phyloP scores from a whole-genome alignment of 305 asterid genomes.

The Fraxinus angustifolia region DNA sequence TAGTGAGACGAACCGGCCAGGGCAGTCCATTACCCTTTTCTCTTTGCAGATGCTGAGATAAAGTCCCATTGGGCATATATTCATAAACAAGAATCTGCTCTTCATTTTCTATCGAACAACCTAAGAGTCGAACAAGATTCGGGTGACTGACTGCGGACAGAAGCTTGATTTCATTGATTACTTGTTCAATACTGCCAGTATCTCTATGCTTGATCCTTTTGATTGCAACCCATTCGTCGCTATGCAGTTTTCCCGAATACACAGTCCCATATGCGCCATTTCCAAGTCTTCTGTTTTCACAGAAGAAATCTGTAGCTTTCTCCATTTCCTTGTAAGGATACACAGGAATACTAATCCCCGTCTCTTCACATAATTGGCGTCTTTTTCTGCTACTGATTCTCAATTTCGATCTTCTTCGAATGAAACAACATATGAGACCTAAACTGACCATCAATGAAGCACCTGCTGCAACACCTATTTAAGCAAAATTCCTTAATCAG shows the following conservation, averaged over 20 bases:
- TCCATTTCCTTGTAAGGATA: constrained; percentile 59
- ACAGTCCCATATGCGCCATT: constrained; percentile 74
- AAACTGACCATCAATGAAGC: constrained; percentile 48
- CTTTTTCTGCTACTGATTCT: constrained; percentile 31
- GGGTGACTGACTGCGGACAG: constrained; percentile 54
- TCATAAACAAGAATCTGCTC: constrained; percentile 46
- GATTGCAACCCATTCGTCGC: constrained; percentile 63
- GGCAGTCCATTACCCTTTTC: constrained; percentile 42
- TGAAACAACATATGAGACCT: constrained; percentile 44
- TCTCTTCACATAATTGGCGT: constrained; percentile 38
- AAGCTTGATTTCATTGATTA: constrained; percentile 56
- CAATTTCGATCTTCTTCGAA: constrained; percentile 35
- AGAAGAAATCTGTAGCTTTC: constrained; percentile 59
- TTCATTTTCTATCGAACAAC: constrained; percentile 54
- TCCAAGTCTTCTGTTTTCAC: constrained; percentile 55
- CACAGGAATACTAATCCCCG: constrained; percentile 53
- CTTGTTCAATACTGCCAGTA: constrained; percentile 43
- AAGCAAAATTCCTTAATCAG: not conserved
- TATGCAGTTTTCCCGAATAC: constrained; percentile 51
- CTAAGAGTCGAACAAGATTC: constrained; percentile 51
- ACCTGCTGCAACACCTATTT: constrained; percentile 54
- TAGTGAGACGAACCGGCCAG: constrained; percentile 45
- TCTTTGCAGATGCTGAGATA: constrained; percentile 51
- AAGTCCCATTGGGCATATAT: not conserved
- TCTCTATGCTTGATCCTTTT: constrained; percentile 48